Base-by-base conservation (phyloP, 2,329 filamentous ascomycete species). In the Hypoxylon sp. region DNA sequence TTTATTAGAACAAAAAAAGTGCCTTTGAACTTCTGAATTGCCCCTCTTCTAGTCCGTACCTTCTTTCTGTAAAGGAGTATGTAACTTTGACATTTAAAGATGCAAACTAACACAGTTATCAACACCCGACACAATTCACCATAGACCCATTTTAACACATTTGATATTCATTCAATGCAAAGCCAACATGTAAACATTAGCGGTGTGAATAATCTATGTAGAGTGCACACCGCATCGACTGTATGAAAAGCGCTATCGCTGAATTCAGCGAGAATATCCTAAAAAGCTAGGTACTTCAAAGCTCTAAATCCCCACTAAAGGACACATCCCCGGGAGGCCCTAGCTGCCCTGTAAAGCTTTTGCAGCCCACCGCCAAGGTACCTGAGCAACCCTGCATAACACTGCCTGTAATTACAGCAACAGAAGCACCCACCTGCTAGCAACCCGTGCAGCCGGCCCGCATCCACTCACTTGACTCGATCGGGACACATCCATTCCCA, bases 381-480 rank as follows among this genome's bases (percentile, higher is more conserved):
- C 68, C 59, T 59, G 54, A 53, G 17, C 53, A 58, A 60, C 68
- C 63, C 68, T 72, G 70, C 70, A 72, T 72, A 72, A 70, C 62
- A 72, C 70, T 68, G 65, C 63, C 52, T 57, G 39, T 72, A 72
- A 72, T 72, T 71, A 69, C 68, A 68, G 61, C 52, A 44, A 54
- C 44, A 69, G 62, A 67, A 67, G 69, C 66, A 71, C 67, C 59
- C 64, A 58, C 63, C 60, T 54, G 19, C 50, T 59, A 48, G 63
- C 22, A 70, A 67, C 60, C 69, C 67, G 69, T 70, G 69, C 69
- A 70, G 60, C 69, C 67, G 69, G 58, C 57, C 69, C 67, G 67
- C 63, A 39, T 61, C 66, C 66, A 69, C 59, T 60, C 44, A 53
- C 44, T 66, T 69, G 48, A 64, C 66, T 59, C 59, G 63, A 71